These are phyloP conservation scores for Pythium vanterpoolii DNA, from an alignment of 352 stramenopile genomes.

Conservation along the genomic window DNA sequence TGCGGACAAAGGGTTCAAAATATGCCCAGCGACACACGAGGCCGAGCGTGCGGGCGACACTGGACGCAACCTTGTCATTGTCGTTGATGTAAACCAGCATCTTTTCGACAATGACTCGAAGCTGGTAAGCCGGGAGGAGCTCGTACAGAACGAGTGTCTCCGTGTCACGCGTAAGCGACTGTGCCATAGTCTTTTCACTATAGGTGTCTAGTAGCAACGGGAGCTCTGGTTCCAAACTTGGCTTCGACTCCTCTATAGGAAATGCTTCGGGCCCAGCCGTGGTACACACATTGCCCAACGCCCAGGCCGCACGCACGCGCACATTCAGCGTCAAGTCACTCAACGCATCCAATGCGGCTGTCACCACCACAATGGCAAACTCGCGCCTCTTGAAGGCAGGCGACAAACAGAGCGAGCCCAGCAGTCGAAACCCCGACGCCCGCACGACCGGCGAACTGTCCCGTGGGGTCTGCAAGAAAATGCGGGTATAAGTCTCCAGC, in stretches of 20 bases:
- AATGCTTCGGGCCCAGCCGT: constrained; percentile 62
- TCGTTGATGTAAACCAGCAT: constrained; percentile 84
- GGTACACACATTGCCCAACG: constrained; percentile 83
- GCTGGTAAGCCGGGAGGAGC: constrained; percentile 54
- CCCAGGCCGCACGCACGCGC: constrained; percentile 77
- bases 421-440: constrained; percentile 69
- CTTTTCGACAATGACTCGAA: constrained; percentile 73
- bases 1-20: constrained; percentile 56
- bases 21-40: constrained; percentile 80
- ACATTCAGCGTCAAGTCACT: constrained; percentile 82
- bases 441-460: constrained; percentile 81
- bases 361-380: constrained; percentile 63
- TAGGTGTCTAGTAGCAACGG: not conserved
- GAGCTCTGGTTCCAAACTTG: not conserved
- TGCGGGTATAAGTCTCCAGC: constrained; percentile 62
- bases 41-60: constrained; percentile 72
- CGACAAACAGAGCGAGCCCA: constrained; percentile 71
- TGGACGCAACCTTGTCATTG: constrained; percentile 89
- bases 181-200: not conserved
- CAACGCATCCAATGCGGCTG: constrained; percentile 58
- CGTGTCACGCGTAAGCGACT: not conserved
- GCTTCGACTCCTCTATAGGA: not conserved
- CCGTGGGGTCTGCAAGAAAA: constrained; percentile 74
- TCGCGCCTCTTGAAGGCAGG: constrained; percentile 72
- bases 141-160: constrained; percentile 45